These are phyloP conservation scores for Geotrichum fermentans DNA, from an alignment of 1,139 yeast genomes.

Conservation along the genomic window DNA sequence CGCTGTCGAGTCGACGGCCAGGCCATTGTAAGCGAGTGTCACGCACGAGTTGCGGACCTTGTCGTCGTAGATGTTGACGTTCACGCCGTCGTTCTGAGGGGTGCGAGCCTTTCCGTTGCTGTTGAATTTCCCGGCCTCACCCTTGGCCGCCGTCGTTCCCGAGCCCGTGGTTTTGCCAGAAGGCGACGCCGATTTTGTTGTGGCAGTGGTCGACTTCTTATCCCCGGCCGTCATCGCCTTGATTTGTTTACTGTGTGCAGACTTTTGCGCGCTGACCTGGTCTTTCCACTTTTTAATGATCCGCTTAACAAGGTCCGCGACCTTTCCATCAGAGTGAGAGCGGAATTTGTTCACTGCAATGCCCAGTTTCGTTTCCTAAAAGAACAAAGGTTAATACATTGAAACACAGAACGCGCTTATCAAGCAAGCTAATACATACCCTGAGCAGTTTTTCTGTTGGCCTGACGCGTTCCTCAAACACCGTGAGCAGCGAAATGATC, in stretches of 20 bases:
- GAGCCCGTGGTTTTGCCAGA: conserved; percentile 21
- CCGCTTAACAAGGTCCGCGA: conserved; percentile 66
- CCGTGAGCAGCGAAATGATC: conserved; percentile 60
- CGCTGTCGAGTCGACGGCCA: conserved; percentile 72
- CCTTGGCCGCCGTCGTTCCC: conserved; percentile 19
- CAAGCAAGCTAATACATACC: conserved; percentile 34
- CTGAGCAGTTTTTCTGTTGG: conserved; percentile 83
- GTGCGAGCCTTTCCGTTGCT: conserved; percentile 50
- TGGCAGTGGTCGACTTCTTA: conserved; percentile 15
- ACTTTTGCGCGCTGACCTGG: conserved; percentile 72
- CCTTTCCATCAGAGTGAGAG: conserved; percentile 59
- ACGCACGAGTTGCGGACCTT: conserved; percentile 80
- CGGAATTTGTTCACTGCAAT: conserved; percentile 90
- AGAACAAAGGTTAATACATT: not conserved
- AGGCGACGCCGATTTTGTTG: conserved; percentile 20
- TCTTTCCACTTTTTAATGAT: conserved; percentile 90
- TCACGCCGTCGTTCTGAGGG: conserved; percentile 75
- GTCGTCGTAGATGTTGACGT: conserved; percentile 63
- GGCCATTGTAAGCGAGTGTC: conserved; percentile 78
- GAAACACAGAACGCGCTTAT: not conserved
- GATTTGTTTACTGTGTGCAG: conserved; percentile 10
- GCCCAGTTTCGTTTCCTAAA: conserved; percentile 86
- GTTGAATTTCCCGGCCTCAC: conserved; percentile 23
- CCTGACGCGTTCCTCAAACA: conserved; percentile 64
- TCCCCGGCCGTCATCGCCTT: conserved; percentile 7